Evolutionary conservation across 1,139 yeast species (phyloP).

Genomic region (Nakaseomyces delphensis): DNA sequence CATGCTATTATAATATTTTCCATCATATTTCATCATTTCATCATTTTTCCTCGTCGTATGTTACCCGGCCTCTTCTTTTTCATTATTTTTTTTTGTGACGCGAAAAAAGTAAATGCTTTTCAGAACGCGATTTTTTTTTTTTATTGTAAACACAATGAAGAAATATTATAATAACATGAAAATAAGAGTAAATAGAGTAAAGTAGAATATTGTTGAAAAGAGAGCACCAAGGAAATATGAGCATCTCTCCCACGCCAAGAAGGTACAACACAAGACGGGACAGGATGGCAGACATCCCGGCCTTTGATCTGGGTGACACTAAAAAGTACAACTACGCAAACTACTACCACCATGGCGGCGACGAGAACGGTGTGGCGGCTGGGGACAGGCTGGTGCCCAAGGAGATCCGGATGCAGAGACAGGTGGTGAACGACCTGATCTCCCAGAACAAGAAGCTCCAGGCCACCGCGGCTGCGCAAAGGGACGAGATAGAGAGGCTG

Average conservation of each 20-base stretch:
- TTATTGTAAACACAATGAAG: too few relatives aligned
- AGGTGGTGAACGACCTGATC: conserved; percentile 7
- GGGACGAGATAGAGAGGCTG: conserved; percentile 8
- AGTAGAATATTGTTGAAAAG: background rate
- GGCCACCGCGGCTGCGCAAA: background rate
- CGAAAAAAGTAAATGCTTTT: too few relatives aligned
- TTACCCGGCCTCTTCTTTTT: too few relatives aligned
- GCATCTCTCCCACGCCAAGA: conserved; percentile 21
- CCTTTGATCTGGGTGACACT: conserved; percentile 1
- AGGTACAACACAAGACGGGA: conserved; percentile 15
- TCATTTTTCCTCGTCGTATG: too few relatives aligned
- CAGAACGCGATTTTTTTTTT: too few relatives aligned
- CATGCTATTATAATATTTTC: too few relatives aligned
- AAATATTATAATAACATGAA: too few relatives aligned
- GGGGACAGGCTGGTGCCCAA: conserved; percentile 10
- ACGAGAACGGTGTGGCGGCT: too few relatives aligned
- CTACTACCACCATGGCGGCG: too few relatives aligned
- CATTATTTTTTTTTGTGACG: too few relatives aligned
- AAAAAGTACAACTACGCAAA: conserved; percentile 2
- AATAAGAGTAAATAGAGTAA: background rate
- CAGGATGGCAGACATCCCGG: conserved; percentile 1
- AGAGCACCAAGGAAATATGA: conserved; percentile 12
- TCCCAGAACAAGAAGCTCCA: conserved; percentile 9
- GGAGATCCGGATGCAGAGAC: conserved; percentile 9
- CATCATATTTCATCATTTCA: too few relatives aligned